Percentiles rank a stretch among this genome's conserved stretches.
These are phyloP conservation scores for Nicotiana rustica DNA, from an alignment of 305 asterid species.

Conservation along the genomic window DNA sequence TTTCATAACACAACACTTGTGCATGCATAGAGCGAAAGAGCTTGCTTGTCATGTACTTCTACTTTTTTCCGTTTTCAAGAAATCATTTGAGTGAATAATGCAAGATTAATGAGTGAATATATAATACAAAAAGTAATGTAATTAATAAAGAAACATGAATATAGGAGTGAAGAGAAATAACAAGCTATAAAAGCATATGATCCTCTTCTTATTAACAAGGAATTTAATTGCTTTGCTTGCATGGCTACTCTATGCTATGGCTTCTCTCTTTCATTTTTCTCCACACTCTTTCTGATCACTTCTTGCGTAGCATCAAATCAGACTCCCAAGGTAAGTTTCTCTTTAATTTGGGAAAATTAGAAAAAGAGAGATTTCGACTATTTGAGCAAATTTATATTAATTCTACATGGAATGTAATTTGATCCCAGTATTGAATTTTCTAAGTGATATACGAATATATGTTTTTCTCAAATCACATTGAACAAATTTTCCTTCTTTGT, in stretches of 20 bases:
- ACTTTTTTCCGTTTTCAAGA: neutral
- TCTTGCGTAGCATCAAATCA: slow-evolving; percentile 17
- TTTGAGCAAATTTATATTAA: neutral
- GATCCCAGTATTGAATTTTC: neutral
- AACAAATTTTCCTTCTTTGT: neutral
- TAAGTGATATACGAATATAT: neutral
- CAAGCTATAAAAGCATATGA: neutral
- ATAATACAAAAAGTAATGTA: neutral
- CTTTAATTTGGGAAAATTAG: too few relatives aligned
- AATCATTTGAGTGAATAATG: slow-evolving; percentile 4
- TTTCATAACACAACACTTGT: neutral
- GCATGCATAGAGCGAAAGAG: neutral
- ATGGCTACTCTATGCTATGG: slow-evolving; percentile 32
- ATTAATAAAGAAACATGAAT: neutral
- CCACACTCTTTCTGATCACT: neutral
- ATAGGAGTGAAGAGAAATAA: neutral
- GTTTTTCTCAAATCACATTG: too few relatives aligned
- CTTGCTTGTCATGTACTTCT: slow-evolving; percentile 31
- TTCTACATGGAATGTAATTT: neutral
- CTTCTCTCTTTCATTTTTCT: slow-evolving; percentile 29
- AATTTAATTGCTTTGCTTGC: neutral
- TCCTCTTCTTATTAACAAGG: neutral
- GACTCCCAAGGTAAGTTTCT: slow-evolving; percentile 24
- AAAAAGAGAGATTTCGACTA: neutral
- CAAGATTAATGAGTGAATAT: neutral